Evolutionary conservation across 371 early-diverging fungal species (phyloP), one percentile per base, ranked within the genome.

Genomic region (Syncephalastrum contaminatum): DNA sequence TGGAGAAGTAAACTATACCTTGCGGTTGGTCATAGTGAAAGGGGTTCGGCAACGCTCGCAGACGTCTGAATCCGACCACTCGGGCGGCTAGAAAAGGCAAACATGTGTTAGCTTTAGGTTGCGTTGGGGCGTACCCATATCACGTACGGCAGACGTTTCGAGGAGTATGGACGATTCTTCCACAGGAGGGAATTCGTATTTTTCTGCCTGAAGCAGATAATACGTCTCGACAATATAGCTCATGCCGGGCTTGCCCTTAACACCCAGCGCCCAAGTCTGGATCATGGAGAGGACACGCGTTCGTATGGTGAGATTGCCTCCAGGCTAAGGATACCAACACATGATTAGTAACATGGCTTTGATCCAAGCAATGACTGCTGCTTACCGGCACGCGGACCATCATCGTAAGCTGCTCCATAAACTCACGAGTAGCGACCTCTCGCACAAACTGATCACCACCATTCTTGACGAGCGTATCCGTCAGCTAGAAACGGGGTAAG

Each of bases 381-480:
- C 84, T 64, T 82, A 88, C 88, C n/a, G 84, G 78, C 44, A 77
- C 51, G 45, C 84, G 85, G 27, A 88, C 58, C n/a, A 94, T 71
- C 2, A 80, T 77, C 1, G 82, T 83, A 40, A 97, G 62, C 54
- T 87, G 86, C 67, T 97, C 96, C 57, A 94, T 79, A 66, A 96
- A 97, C 45, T 97, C 97, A 51, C 90, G 78, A 14, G 89, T 82
- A 4, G 97, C 90, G 12, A 96, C 75, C 60, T 97, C 96, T n/a
- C 81, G 75, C 30, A 97, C 77, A 63, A 98, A 94, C 53, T 88
- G 86, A 36, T 80, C 75, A 3, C 98, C 98, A 43, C 92, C 88
- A 67, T 98, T 98, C 70, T 98, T 97, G 20, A 97, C 94, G 64
- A 95, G 94, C 16, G 89, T 87, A 70, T 98, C 98, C 0, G 88